A percentile compares a stretch with the other conserved stretches of the same genome.
These are phyloP conservation scores for Populus hybrid DNA, from an alignment of 441 rosid genomes.

Conservation along the genomic window DNA sequence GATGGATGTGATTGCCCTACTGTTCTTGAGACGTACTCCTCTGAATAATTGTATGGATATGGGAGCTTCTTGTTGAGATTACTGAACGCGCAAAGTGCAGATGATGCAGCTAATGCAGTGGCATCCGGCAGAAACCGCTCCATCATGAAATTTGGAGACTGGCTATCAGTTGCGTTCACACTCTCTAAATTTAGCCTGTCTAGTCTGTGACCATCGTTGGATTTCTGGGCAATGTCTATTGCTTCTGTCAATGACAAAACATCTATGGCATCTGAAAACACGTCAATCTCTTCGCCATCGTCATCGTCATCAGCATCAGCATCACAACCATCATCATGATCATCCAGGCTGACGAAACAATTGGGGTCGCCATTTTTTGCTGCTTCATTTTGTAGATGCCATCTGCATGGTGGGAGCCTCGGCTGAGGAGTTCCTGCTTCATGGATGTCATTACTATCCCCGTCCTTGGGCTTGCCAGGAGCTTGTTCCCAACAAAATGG, in stretches of 20 bases:
- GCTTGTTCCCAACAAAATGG: slow-evolving; percentile 90
- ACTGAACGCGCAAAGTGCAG: slow-evolving; percentile 23
- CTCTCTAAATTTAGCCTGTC: slow-evolving; percentile 40
- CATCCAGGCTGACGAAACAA: not conserved
- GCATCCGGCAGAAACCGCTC: slow-evolving; percentile 80
- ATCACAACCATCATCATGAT: slow-evolving; percentile 27
- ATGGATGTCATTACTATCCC: slow-evolving; percentile 9
- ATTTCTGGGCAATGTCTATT: slow-evolving; percentile 68
- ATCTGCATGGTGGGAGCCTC: slow-evolving; percentile 65
- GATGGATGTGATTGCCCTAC: slow-evolving; percentile 15
- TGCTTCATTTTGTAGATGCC: slow-evolving; percentile 24
- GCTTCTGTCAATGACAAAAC: slow-evolving; percentile 72
- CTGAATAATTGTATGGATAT: slow-evolving; percentile 26
- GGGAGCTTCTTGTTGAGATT: slow-evolving; percentile 33
- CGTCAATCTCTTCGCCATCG: slow-evolving; percentile 22
- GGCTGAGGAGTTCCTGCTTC: slow-evolving; percentile 57
- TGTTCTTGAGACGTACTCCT: slow-evolving; percentile 16
- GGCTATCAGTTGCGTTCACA: slow-evolving; percentile 22
- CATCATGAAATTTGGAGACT: slow-evolving; percentile 69
- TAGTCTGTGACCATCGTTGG: slow-evolving; percentile 27
- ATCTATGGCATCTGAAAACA: slow-evolving; percentile 28
- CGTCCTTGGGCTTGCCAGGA: slow-evolving; percentile 73
- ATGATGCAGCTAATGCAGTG: slow-evolving; percentile 33
- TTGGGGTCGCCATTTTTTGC: not conserved
- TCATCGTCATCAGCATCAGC: slow-evolving; percentile 30